Evolutionary conservation across 2,329 filamentous ascomycete genomes (phyloP), one percentile per base, ranked within the genome.

Genomic region (Colletotrichum aenigma): DNA sequence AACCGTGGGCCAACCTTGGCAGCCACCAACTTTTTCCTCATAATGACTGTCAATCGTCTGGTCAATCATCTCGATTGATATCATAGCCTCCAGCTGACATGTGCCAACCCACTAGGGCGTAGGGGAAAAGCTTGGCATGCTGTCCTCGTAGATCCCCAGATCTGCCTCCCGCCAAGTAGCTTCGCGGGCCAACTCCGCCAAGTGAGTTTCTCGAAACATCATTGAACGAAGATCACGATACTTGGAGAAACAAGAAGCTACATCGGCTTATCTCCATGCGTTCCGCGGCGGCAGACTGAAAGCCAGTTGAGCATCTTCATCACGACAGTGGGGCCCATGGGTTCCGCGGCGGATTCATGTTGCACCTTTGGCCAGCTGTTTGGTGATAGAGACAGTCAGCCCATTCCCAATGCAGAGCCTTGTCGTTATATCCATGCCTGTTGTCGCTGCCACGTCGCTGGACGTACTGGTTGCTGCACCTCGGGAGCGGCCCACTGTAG

Each of bases 111-210:
- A 66, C 34, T 26, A 15, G 58, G 61, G 34, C 38, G 62, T 43
- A 18, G 32, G 15, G n/a, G 10, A 61, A 62, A 66, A 66, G 68
- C 72, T 75, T 66, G 72, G 68, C 68, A 71, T 34, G 55, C 56
- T 64, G 28, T 7, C 32, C n/a, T 43, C 55, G 68, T 36, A 62
- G 61, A 61, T 68, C 62, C 32, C 66, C 38, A 66, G 64, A 75
- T 60, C 70, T 66, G 69, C 62, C 34, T 65, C 38, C 16, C 21
- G 61, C 64, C 28, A 48, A 15, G n/a, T 34, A 67, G 28, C 13
- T 34, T 12, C 64, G 26, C 48, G 15, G 28, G 32, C 16, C 21
- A 48, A 26, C 67, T 70, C 18, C 43, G 43, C 43, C 43, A 48
- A 48, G 6, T 43, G 43, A 48, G n/a, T 48, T 48, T 48, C 16